Evolutionary conservation across 768 basidiomycete species (phyloP), one percentile per base, ranked within the genome.

Genomic region (Mycena indigotica): DNA sequence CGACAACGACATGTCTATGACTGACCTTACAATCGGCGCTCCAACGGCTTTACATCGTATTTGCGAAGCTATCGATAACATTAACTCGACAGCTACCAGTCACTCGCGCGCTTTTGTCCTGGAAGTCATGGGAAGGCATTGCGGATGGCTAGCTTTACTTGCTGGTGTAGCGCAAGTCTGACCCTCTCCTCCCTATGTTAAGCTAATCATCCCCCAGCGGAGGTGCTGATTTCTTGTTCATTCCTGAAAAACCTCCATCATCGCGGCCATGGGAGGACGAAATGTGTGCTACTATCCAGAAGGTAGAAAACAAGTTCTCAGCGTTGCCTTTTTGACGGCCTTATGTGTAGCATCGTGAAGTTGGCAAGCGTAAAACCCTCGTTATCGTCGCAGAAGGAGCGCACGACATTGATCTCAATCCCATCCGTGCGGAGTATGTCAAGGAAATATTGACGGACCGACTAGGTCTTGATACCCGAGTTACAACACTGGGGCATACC

Each of bases 91-190:
- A 6, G 97, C 97, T 5, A 84, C 83, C 61, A 96, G 93, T 54
- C 97, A 99, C 72, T 98, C 95, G 26, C 84, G 97, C 56, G 97
- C 97, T 0, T 99, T 99, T 72, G 95, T 99, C 39, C 81, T 99
- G 38, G 97, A 98, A 73, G 97, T 98, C 52, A 99, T 98, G 97
- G 97, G 97, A n/a, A 79, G 96, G 55, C 93, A 98, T 70, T 98
- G 97, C 72, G 97, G 97, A n/a, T 99, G 97, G 97, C 79, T 98
- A 17, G 95, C 97, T 2, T 78, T 98, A 23, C 80, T 95, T 67
- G 97, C 95, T 12, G 95, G 91, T 60, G 89, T 98, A 50, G 91
- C 91, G 88, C 91, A 66, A 57, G 84, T 76, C 3, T 29, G 16
- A 3, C 35, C 16, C 5, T 5, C 44, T 29, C 24, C 15, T 48